Evolutionary conservation across 441 rosid genomes (phyloP), one percentile per base, ranked within the genome.

Genomic region (Melastoma candidum): DNA sequence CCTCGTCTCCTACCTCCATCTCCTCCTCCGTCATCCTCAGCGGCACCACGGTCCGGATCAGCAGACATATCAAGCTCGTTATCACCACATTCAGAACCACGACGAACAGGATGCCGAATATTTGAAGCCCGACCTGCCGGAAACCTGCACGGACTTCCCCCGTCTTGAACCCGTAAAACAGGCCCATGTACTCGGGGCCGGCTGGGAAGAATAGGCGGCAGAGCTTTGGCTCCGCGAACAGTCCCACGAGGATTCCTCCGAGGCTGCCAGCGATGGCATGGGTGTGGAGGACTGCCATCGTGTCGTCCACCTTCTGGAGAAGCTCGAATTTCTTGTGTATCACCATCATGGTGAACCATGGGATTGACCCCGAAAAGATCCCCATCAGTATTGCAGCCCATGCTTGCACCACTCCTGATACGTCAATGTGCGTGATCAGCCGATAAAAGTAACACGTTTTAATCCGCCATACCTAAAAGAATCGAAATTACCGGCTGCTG

Each of bases 301-400:
- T 77, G 66, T 77, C 85, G 32, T 80, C 85, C 1, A 72, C 77
- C 44, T 74, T 74, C 26, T 79, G 82, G 24, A 79, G 75, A 4
- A 70, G 67, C 52, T 62, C 70, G 0, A 60, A 71, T 56, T 67
- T 74, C 60, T 74, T 76, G 67, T 74, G 85, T 26, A 77, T 65
- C 39, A 76, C 76, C 82, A 77, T 79, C 82, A 74, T 79, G 26
- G 78, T 77, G 47, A 72, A 74, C 85, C 82, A 79, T 2, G 85
- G 85, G 46, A 77, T 66, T 12, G 85, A 79, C 12, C 80, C 80
- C 2, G 85, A 77, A 46, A 71, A 76, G 22, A 77, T 2, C 1
- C 85, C 85, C 85, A 79, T 77, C 56, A 77, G 2, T 13, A 77
- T 56, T 5, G 82, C 80, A 12, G 78, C 82, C 82, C 85, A 79